phyloP scores from a whole-genome alignment of 2,329 filamentous ascomycete species.

The Ceratocystis variospora region DNA sequence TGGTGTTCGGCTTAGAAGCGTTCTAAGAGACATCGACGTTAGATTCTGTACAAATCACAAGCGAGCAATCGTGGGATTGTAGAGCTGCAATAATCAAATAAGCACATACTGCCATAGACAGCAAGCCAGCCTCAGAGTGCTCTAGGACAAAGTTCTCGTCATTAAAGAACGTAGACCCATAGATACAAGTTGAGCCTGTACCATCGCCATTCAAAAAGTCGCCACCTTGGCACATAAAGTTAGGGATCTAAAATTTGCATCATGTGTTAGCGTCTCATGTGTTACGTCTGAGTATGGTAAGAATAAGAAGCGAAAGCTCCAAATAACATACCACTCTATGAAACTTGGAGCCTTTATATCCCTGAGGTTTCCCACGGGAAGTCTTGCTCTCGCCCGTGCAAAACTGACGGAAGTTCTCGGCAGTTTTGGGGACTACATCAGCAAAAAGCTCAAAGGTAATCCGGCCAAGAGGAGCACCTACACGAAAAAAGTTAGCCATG shows the following conservation, averaged over 20 bases:
- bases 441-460: constrained; percentile 86
- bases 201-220: constrained; percentile 92
- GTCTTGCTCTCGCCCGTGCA: constrained; percentile 89
- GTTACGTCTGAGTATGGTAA: not conserved
- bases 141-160: constrained; percentile 80
- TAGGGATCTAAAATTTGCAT: constrained; percentile 53
- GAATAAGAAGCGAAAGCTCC: not conserved
- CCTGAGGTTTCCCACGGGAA: constrained; percentile 60
- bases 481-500: not conserved
- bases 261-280: not conserved
- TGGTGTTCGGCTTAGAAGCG: constrained; percentile 68
- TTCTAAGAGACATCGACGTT: constrained; percentile 41
- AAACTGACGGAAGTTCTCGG: constrained; percentile 94
- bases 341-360: constrained; percentile 90
- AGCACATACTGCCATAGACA: constrained; percentile 77
- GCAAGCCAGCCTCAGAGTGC: constrained; percentile 64
- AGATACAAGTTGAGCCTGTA: constrained; percentile 77
- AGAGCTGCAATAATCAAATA: constrained; percentile 2
- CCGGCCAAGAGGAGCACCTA: constrained; percentile 73
- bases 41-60: constrained; percentile 1
- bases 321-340: constrained; percentile 59
- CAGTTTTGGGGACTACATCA: constrained; percentile 70
- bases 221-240: constrained; percentile 95
- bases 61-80: not conserved
- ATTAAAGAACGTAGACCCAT: constrained; percentile 67